These are phyloP conservation scores for Dittrichia graveolens DNA, from an alignment of 129 eudicot species.

Conservation along the genomic window DNA sequence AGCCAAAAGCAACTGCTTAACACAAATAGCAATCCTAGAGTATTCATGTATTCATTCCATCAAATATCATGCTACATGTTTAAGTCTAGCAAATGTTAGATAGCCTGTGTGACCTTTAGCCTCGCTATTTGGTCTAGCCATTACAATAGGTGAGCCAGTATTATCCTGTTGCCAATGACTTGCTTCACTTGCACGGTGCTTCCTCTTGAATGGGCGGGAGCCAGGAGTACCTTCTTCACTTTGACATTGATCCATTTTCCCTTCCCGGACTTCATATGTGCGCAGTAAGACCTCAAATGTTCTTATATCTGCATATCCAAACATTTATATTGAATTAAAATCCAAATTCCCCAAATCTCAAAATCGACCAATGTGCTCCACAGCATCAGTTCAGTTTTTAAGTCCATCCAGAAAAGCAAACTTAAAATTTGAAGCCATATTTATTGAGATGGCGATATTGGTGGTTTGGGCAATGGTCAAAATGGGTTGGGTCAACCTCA, in stretches of 20 bases:
- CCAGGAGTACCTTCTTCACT: slow-evolving; percentile 42
- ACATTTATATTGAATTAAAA: slow-evolving; percentile 3
- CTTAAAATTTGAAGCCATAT: background rate
- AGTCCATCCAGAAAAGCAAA: background rate
- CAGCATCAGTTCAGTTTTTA: background rate
- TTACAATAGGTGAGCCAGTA: slow-evolving; percentile 44
- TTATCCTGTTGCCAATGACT: slow-evolving; percentile 37
- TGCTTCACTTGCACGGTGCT: slow-evolving; percentile 55
- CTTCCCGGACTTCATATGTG: slow-evolving; percentile 79
- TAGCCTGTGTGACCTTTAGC: slow-evolving; percentile 93
- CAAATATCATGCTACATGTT: slow-evolving; percentile 41
- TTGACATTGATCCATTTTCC: slow-evolving; percentile 45
- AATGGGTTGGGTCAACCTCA: slow-evolving; percentile 2
- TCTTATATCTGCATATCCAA: slow-evolving; percentile 68
- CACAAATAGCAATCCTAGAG: slow-evolving; percentile 17
- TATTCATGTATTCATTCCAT: background rate
- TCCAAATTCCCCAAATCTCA: background rate
- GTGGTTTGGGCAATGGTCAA: background rate
- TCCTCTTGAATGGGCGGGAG: slow-evolving; percentile 61
- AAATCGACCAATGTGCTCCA: background rate
- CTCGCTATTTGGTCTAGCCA: slow-evolving; percentile 70
- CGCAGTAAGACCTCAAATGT: slow-evolving; percentile 84
- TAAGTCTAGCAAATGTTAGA: slow-evolving; percentile 86
- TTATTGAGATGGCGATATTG: background rate
- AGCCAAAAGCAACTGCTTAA: slow-evolving; percentile 16